A percentile compares a stretch with the other conserved stretches of the same genome.
Conservation (phyloP, 257 asterid species). For the Parsonsia alboflavescens region DNA sequence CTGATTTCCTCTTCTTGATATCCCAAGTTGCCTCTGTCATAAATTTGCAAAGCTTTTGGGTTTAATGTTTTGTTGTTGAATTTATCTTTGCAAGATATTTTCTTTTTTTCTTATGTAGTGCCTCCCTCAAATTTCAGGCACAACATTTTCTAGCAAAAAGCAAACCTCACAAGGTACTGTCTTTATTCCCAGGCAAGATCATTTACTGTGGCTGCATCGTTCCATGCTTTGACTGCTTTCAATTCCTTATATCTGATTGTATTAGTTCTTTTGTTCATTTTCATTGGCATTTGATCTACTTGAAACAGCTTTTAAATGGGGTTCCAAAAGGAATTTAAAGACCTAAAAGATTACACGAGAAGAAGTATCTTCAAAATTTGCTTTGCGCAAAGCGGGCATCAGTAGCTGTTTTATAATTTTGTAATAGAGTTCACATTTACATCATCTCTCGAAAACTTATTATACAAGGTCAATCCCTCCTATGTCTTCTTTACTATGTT, state of each 20-base stretch:
- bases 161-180: slow-evolving; percentile 85
- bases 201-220: neutral
- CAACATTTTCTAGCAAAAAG: slow-evolving; percentile 68
- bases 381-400: neutral
- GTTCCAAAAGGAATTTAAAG: neutral
- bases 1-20: too few relatives aligned
- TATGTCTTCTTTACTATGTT: neutral
- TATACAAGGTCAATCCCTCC: neutral
- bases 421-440: neutral
- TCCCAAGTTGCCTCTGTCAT: too few relatives aligned
- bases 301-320: neutral
- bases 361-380: neutral
- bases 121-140: slow-evolving; percentile 42
- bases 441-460: neutral
- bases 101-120: neutral
- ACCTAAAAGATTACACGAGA: neutral
- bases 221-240: neutral
- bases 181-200: neutral
- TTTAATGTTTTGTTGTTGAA: too few relatives aligned
- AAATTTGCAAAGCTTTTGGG: too few relatives aligned
- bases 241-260: neutral
- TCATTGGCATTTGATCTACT: neutral
- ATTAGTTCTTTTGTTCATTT: neutral
- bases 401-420: neutral
- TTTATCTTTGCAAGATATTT: neutral